Percentiles rank a stretch among this genome's conserved stretches.
Conservation (phyloP, 2,329 filamentous ascomycete species). For the Aureobasidium zeae region DNA sequence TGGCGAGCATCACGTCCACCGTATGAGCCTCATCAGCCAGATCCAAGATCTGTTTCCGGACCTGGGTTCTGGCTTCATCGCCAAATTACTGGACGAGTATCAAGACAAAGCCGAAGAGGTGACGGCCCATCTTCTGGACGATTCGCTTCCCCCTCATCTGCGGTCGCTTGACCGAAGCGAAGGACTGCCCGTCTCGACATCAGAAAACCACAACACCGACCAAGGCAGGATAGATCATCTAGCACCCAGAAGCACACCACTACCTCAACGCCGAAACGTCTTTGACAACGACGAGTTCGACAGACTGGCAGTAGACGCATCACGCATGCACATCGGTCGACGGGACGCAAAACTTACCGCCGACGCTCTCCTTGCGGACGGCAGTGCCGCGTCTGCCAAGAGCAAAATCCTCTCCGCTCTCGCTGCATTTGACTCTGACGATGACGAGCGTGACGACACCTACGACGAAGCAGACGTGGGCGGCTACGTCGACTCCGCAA, state of each 20-base stretch:
- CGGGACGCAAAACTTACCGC: constrained; percentile 53
- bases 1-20: constrained; percentile 61
- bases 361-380: constrained; percentile 62
- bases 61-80: constrained; percentile 71
- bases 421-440: constrained; percentile 81
- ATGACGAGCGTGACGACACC: constrained; percentile 94
- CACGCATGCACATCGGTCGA: constrained; percentile 72
- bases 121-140: constrained; percentile 71
- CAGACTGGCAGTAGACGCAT: constrained; percentile 54
- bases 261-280: constrained; percentile 54
- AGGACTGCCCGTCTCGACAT: constrained; percentile 40
- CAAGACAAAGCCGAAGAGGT: constrained; percentile 67
- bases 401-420: constrained; percentile 82
- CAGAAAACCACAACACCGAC: constrained; percentile 1
- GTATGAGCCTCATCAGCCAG: constrained; percentile 74
- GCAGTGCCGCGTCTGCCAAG: constrained; percentile 59
- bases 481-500: constrained; percentile 64
- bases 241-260: constrained; percentile 51
- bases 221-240: constrained; percentile 32
- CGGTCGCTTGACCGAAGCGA: constrained; percentile 54
- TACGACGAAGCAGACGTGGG: constrained; percentile 91
- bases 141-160: constrained; percentile 62
- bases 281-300: constrained; percentile 78
- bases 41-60: constrained; percentile 92
- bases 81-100: constrained; percentile 72